Percentiles rank a stretch among this genome's conserved stretches.
phyloP scores from a whole-genome alignment of 31 red algal species.

The Odonthalia washingtoniensis region DNA sequence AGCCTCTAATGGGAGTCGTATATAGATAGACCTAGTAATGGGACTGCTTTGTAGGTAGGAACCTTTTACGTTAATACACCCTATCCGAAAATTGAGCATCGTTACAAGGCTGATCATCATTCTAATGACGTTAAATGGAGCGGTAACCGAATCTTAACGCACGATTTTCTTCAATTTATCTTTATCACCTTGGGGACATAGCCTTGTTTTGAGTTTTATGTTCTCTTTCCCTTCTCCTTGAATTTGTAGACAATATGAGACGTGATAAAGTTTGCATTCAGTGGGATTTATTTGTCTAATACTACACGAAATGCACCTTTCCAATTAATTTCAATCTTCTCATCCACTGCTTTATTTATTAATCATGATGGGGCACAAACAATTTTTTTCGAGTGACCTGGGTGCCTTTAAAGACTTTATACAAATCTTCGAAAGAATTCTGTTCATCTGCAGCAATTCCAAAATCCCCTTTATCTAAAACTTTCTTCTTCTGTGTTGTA shows the following conservation, averaged over 20 bases:
- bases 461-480: too few relatives aligned
- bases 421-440: too few relatives aligned
- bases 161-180: background rate
- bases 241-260: conserved; percentile 5
- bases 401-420: too few relatives aligned
- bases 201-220: background rate
- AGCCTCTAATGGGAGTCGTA: background rate
- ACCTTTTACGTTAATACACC: conserved; percentile 11
- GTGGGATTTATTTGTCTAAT: background rate
- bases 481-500: too few relatives aligned
- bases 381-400: conserved; percentile 28
- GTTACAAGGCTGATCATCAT: background rate
- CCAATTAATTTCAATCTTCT: conserved; percentile 15
- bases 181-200: conserved; percentile 2
- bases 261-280: background rate
- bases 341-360: conserved; percentile 9
- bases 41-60: too few relatives aligned
- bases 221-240: conserved; percentile 6
- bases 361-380: conserved; percentile 15
- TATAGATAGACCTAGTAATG: background rate
- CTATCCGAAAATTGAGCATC: background rate
- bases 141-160: background rate
- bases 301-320: background rate
- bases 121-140: conserved; percentile 15
- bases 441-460: too few relatives aligned